These are phyloP conservation scores for Ophiocordyceps camponoti-rufipedis DNA, from an alignment of 2,329 filamentous ascomycete genomes.

Conservation along the genomic window DNA sequence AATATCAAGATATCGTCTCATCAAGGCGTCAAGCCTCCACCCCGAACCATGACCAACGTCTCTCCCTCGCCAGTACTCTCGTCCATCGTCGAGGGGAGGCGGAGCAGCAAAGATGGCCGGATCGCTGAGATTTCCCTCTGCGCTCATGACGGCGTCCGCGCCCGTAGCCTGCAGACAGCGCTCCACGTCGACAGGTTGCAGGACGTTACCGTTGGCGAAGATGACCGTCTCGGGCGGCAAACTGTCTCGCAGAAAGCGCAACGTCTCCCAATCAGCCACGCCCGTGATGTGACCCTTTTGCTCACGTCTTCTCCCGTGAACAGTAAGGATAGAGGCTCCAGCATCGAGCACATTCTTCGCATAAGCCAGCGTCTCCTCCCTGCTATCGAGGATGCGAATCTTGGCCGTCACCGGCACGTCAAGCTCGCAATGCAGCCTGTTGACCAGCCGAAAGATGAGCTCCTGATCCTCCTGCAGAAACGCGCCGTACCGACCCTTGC, in stretches of 20 bases:
- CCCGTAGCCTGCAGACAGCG: constrained; percentile 67
- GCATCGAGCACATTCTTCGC: constrained; percentile 72
- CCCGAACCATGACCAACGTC: constrained; percentile 63
- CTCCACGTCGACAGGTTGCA: constrained; percentile 62
- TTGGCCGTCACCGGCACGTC: constrained; percentile 83
- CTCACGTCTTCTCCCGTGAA: constrained; percentile 75
- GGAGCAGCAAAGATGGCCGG: constrained; percentile 58
- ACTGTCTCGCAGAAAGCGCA: constrained; percentile 66
- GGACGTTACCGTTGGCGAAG: constrained; percentile 90
- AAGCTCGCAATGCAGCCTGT: constrained; percentile 61
- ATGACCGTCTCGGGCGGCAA: constrained; percentile 77
- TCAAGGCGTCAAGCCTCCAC: constrained; percentile 73
- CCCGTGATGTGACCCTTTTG: constrained; percentile 95
- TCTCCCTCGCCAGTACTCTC: constrained; percentile 65
- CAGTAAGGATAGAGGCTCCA: constrained; percentile 81
- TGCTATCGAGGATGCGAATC: constrained; percentile 75
- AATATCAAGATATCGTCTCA: constrained; percentile 80
- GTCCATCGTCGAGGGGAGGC: constrained; percentile 20
- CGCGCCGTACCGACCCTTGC: constrained; percentile 77
- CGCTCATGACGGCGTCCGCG: constrained; percentile 87
- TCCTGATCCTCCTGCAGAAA: constrained; percentile 90
- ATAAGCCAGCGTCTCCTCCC: constrained; percentile 74
- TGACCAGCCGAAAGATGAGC: constrained; percentile 66
- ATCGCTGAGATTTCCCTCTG: constrained; percentile 87
- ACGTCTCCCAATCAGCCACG: constrained; percentile 76